These are phyloP conservation scores for Monilinia vaccinii-corymbosi DNA, from an alignment of 2,329 filamentous ascomycete genomes.

Conservation along the genomic window DNA sequence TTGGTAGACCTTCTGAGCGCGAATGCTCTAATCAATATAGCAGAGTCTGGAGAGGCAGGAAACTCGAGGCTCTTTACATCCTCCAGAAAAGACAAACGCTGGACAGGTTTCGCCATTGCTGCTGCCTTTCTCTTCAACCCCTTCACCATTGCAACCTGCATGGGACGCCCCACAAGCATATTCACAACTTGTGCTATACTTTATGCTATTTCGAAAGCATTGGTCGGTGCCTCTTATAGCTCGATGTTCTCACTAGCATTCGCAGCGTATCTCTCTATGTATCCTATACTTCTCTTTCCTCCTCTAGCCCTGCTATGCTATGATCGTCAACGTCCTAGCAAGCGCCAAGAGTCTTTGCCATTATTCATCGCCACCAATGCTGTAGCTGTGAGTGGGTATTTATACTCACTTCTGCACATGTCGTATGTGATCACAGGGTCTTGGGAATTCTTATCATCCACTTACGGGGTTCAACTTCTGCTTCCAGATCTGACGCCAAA, in stretches of 20 bases:
- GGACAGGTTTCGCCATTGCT: constrained; percentile 66
- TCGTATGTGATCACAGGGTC: constrained; percentile 71
- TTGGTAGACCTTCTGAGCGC: constrained; percentile 75
- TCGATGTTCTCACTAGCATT: constrained; percentile 79
- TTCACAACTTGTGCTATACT: constrained; percentile 87
- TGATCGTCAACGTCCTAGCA: constrained; percentile 41
- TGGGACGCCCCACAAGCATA: constrained; percentile 79
- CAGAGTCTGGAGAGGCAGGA: constrained; percentile 69
- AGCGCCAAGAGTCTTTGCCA: constrained; percentile 30
- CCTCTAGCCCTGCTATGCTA: constrained; percentile 75
- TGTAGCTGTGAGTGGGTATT: constrained; percentile 41
- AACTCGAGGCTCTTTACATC: constrained; percentile 72
- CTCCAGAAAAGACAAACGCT: constrained; percentile 62
- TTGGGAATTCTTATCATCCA: constrained; percentile 80
- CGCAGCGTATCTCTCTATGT: constrained; percentile 85
- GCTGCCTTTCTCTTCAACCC: constrained; percentile 93
- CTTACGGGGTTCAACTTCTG: constrained; percentile 86
- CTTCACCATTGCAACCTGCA: constrained; percentile 82
- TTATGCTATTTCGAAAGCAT: constrained; percentile 71
- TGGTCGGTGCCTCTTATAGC: constrained; percentile 61
- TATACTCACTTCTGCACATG: constrained; percentile 56
- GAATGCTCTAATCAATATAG: constrained; percentile 67
- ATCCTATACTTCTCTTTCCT: constrained; percentile 77
- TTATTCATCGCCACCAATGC: constrained; percentile 49
- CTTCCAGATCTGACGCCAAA: constrained; percentile 92